Base-by-base conservation (phyloP, 306 rosid species). In the Lotus japonicus region DNA sequence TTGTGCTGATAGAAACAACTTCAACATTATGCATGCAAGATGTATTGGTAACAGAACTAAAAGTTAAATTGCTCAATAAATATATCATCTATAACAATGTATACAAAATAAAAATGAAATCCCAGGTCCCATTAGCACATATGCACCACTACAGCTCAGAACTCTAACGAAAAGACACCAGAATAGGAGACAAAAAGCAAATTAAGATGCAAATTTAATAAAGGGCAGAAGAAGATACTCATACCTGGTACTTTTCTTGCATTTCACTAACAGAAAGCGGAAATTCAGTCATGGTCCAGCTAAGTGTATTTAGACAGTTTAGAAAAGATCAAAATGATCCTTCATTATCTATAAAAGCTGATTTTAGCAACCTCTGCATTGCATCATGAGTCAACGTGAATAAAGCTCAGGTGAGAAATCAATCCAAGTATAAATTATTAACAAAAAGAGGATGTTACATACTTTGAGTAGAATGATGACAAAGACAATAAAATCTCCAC, bases 261-360 rank as follows among this genome's bases (percentile, higher is more conserved):
- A 90, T 90, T 81, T 94, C 98, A 63, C 95, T 81, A 63, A 94
- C 85, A 44, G 96, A 94, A 77, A 94, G 89, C 46, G 98, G 90
- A 79, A 90, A 94, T 57, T 94, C 98, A 49, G 98, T 94, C 98
- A 94, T 90, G 63, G 96, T 85, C 98, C 98, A 90, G 78, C 98
- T 90, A 31, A 94, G 96, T 21, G 94, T 90, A 80, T 94, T 94
- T 42, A 94, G 68, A 75, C 98, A 97, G 79, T 94, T 94, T 74
- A 94, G 88, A 79, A 94, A 94, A 65, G 96, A 84, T 36, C 97
- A 90, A 85, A 94, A 94, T 74, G 90, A 59, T 45, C 54, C 96
- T 79, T 88, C 85, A 70, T 94, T 86, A 56, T 68, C 75, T 73
- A 74, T 38, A 82, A 97, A 94, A 46, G 97, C 91, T 66, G 85